These are phyloP conservation scores for Cutaneotrichosporon sp. DNA, from an alignment of 1,284 basidiomycete species.

Conservation along the genomic window DNA sequence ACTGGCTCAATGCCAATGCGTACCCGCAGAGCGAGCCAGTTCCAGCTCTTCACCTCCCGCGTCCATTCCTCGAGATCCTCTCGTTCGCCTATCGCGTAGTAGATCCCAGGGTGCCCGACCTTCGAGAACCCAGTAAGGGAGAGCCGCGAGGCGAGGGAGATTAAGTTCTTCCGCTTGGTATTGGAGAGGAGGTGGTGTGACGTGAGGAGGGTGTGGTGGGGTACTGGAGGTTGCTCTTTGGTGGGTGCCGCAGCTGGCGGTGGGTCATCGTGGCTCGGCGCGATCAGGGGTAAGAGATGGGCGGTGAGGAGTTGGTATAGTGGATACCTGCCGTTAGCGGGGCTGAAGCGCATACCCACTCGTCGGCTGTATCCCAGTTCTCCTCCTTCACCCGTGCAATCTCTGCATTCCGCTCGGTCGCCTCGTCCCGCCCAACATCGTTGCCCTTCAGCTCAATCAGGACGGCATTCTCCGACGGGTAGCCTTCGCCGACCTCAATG, in stretches of 20 bases:
- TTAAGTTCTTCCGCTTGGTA: constrained; percentile 61
- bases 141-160: constrained; percentile 58
- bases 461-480: constrained; percentile 20
- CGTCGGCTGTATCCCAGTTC: constrained; percentile 50
- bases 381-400: constrained; percentile 47
- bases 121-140: constrained; percentile 63
- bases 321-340: constrained; percentile 54
- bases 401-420: constrained; percentile 53
- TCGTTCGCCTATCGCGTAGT: constrained; percentile 60
- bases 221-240: not conserved
- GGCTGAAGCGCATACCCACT: constrained; percentile 50
- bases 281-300: constrained; percentile 58
- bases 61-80: constrained; percentile 61
- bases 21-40: constrained; percentile 67
- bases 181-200: constrained; percentile 69
- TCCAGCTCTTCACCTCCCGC: constrained; percentile 64
- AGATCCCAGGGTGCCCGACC: constrained; percentile 66
- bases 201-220: constrained; percentile 61
- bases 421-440: constrained; percentile 34
- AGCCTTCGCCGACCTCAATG: constrained; percentile 51
- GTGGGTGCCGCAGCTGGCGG: not conserved
- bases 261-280: constrained; percentile 20
- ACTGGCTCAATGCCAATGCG: constrained; percentile 50
- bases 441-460: constrained; percentile 47
- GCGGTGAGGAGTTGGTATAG: constrained; percentile 58